A percentile compares a stretch with the other conserved stretches of the same genome.
Evolutionary conservation across 805 yeast species (phyloP).

Genomic region (Suhomyces sp.): DNA sequence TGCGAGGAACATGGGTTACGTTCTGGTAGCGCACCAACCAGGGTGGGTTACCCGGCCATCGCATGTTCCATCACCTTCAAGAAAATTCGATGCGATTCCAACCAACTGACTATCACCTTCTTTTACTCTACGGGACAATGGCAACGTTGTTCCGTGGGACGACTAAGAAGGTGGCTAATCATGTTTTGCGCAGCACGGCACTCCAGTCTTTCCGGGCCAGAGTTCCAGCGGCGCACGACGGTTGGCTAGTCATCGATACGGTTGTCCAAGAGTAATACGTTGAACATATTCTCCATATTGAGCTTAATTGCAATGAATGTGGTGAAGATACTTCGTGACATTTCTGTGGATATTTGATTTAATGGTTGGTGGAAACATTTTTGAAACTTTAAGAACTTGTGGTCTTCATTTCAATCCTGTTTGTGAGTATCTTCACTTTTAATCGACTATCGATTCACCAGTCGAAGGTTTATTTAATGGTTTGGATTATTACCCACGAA

Average conservation of each 20-base stretch:
- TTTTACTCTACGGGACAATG: constrained; percentile 1
- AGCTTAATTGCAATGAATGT: constrained; percentile 54
- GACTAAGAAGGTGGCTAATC: constrained; percentile 15
- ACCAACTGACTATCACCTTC: background rate
- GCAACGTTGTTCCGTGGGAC: constrained; percentile 6
- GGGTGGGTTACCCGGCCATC: constrained; percentile 7
- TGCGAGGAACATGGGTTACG: background rate
- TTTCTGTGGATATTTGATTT: no score
- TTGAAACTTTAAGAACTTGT: no score
- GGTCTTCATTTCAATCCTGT: no score
- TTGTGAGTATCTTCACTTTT: no score
- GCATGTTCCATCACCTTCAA: background rate
- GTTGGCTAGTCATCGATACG: constrained; percentile 46
- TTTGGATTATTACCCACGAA: constrained; percentile 57
- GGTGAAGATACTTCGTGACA: constrained; percentile 79
- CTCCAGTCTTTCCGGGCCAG: background rate
- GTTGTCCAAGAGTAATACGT: constrained; percentile 61
- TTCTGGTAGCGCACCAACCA: background rate
- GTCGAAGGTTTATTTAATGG: no score
- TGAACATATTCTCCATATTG: constrained; percentile 82
- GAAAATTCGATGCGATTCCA: constrained; percentile 5
- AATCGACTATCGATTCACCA: no score
- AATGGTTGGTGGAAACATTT: no score
- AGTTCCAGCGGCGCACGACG: constrained; percentile 1
- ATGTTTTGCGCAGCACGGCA: constrained; percentile 4